These are phyloP conservation scores for Vaccinium macrocarpon DNA, from an alignment of 148 eudicot genomes.

Conservation along the genomic window DNA sequence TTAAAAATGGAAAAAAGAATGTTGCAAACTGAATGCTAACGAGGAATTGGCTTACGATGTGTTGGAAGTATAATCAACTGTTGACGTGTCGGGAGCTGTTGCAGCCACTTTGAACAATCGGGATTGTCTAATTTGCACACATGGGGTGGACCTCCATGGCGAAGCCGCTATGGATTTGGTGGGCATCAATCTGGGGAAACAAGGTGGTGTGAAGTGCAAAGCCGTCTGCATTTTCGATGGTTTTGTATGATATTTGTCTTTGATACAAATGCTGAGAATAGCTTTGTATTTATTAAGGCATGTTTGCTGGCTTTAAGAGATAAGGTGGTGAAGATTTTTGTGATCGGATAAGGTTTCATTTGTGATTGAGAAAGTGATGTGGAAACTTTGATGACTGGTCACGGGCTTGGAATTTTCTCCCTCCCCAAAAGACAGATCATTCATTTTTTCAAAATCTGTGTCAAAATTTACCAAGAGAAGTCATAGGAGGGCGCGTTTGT, in stretches of 20 bases:
- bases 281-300: not conserved
- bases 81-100: constrained; percentile 20
- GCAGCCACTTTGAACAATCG: constrained; percentile 26
- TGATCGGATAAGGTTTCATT: not conserved
- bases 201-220: constrained; percentile 30
- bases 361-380: not conserved
- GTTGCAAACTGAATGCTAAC: not conserved
- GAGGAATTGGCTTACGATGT: constrained; percentile 37
- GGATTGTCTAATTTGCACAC: not conserved
- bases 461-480: no score
- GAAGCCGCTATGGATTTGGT: constrained; percentile 13
- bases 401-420: not conserved
- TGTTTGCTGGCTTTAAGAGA: constrained; percentile 5
- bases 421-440: not conserved
- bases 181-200: constrained; percentile 9
- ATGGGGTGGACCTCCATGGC: constrained; percentile 3
- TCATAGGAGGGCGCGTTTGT: no score
- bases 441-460: not conserved
- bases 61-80: constrained; percentile 49
- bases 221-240: constrained; percentile 48
- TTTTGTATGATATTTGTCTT: not conserved
- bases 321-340: not conserved
- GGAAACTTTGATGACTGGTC: not conserved
- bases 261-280: not conserved
- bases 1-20: no score